Evolutionary conservation across 192 early-diverging fungal species (phyloP).

Genomic region (Lunasporangiospora selenospora): DNA sequence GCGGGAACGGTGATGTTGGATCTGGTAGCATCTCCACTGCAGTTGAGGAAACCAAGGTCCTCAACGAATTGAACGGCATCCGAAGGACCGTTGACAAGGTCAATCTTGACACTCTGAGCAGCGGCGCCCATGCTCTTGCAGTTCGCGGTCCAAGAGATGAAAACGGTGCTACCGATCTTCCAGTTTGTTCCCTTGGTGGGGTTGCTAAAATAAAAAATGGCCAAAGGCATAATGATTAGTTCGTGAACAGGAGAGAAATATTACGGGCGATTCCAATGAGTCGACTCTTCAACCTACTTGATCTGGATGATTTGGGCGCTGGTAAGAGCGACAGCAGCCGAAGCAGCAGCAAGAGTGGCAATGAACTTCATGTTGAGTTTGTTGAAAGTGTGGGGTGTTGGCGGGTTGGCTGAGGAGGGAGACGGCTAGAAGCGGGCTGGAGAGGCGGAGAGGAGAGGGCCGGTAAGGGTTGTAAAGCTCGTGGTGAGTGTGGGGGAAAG

Average conservation of each 20-base stretch:
- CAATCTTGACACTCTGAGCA: constrained; percentile 3
- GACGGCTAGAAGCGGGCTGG: background rate
- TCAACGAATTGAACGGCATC: constrained; percentile 4
- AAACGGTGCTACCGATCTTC: background rate
- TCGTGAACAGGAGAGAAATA: too few relatives aligned
- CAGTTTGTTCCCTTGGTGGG: constrained; percentile 15
- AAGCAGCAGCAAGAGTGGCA: constrained; percentile 2
- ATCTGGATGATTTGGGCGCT: constrained; percentile 21
- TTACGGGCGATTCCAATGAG: too few relatives aligned
- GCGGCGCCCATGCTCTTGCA: constrained; percentile 13
- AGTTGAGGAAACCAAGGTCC: constrained; percentile 13
- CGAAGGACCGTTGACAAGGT: constrained; percentile 23
- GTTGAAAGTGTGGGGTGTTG: background rate
- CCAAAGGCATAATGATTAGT: background rate
- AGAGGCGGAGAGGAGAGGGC: background rate
- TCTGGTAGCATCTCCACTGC: background rate
- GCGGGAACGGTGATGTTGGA: constrained; percentile 1
- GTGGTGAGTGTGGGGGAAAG: constrained; percentile 7
- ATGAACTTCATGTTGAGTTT: constrained; percentile 32
- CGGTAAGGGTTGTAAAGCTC: background rate
- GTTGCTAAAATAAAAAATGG: constrained; percentile 14
- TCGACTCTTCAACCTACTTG: constrained; percentile 6
- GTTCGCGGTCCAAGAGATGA: constrained; percentile 21
- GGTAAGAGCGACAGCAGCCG: constrained; percentile 7
- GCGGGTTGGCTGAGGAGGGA: too few relatives aligned